Evolutionary conservation across 2,329 filamentous ascomycete species (phyloP).

Genomic region (Alternaria brassicicola): DNA sequence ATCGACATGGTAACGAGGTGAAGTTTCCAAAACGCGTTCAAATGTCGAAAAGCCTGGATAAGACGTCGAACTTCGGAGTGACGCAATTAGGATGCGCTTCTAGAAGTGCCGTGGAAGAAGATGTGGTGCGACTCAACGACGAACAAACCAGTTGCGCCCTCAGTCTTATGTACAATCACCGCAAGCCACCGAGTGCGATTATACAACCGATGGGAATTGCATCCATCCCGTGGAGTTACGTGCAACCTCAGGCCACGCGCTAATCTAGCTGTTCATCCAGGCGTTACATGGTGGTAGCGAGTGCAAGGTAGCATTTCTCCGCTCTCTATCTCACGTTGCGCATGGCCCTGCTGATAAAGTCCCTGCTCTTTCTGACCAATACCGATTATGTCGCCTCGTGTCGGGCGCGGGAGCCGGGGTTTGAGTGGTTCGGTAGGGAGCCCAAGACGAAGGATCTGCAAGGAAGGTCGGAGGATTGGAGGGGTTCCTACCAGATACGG

Average conservation of each 20-base stretch:
- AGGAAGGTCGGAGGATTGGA: slow-evolving; percentile 9
- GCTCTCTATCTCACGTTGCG: slow-evolving; percentile 4
- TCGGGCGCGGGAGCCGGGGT: neutral
- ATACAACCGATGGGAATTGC: slow-evolving; percentile 9
- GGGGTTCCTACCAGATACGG: slow-evolving; percentile 6
- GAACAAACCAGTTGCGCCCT: neutral
- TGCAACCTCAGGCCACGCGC: slow-evolving; percentile 2
- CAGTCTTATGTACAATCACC: slow-evolving; percentile 13
- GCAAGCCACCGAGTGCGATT: neutral
- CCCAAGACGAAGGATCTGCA: slow-evolving; percentile 17
- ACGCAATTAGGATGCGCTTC: neutral
- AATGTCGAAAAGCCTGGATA: neutral
- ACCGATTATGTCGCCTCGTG: slow-evolving; percentile 2
- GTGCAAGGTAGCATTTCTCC: slow-evolving; percentile 24
- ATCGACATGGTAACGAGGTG: slow-evolving; percentile 28
- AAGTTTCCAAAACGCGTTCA: neutral
- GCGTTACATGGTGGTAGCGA: slow-evolving; percentile 5
- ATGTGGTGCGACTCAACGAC: neutral
- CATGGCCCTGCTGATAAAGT: slow-evolving; percentile 5
- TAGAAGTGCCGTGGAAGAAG: neutral
- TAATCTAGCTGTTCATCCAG: slow-evolving; percentile 1
- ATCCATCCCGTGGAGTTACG: slow-evolving; percentile 24
- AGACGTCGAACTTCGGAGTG: neutral
- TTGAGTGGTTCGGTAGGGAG: slow-evolving; percentile 16
- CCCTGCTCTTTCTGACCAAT: slow-evolving; percentile 12